Base-by-base conservation (phyloP, 2,329 filamentous ascomycete genomes). In the Pseudogymnoascus sp. region DNA sequence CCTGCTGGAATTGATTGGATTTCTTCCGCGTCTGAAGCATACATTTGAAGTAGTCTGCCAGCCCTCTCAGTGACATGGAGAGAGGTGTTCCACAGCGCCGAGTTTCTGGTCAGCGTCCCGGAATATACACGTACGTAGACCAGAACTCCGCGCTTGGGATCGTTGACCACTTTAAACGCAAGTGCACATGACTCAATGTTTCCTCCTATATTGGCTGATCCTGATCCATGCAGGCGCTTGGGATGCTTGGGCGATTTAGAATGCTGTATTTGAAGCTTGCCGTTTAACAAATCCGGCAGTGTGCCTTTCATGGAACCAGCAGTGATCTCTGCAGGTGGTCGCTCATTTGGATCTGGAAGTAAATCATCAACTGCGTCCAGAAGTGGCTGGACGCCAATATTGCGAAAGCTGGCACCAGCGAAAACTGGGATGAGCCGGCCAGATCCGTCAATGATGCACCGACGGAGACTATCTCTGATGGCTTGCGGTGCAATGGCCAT, bases 111-210 rank as follows among this genome's bases (percentile, higher is more conserved):
- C 61, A 99, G 78, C 1, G 85, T 83, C 8, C 95, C 95, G 26
- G 91, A 90, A 75, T 98, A 98, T 6, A 97, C 91, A 41, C 95
- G 87, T 8, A 98, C 88, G 72, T 96, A 98, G 66, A 96, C 92
- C 64, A 98, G 82, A 62, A 96, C 88, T 16, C 95, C 95, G 63
- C 92, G 87, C 67, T 89, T 89, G 7, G 89, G 80, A 71, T 98
- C 93, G 68, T 93, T 89, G 67, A 95, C 91, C 5, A 98, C 95
- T 75, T 99, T 99, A 83, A 98, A 99, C 6, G 88, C 88, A 24
- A 90, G 75, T 1, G 86, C 87, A 68, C 87, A 90, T 33, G 82
- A 82, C 67, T 85, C 80, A 1, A 98, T 84, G 12, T 60, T 60
- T 38, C 59, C 59, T 16, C 22, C 59, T 7, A 60, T 26, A 77